Evolutionary conservation across 1,139 yeast genomes (phyloP).

Genomic region (Taiozyma onychis): DNA sequence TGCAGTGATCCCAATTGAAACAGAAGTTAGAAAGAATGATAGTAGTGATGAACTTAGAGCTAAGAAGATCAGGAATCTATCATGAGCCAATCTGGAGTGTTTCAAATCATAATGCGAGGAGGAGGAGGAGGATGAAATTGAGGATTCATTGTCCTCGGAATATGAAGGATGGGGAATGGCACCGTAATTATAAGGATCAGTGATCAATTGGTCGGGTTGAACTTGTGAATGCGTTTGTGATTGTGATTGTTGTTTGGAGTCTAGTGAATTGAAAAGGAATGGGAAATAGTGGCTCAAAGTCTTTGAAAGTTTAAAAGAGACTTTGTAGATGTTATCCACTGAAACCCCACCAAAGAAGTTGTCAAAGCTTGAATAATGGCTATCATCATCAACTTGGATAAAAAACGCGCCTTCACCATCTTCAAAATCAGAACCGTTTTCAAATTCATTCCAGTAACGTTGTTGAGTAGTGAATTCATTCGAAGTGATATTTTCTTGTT

Average conservation of each 20-base stretch:
- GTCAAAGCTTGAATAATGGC: constrained; percentile 18
- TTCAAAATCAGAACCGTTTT: constrained; percentile 50
- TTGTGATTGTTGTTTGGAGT: not conserved
- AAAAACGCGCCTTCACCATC: constrained; percentile 29
- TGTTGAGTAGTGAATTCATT: constrained; percentile 30
- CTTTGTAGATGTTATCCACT: constrained; percentile 29
- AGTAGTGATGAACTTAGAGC: constrained; percentile 15
- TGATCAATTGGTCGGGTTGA: not conserved
- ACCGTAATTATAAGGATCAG: constrained; percentile 4
- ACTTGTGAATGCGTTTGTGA: not conserved
- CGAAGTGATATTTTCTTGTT: constrained; percentile 11
- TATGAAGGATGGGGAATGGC: constrained; percentile 1
- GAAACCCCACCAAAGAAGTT: constrained; percentile 30
- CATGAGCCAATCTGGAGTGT: constrained; percentile 11
- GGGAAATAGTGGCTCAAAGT: constrained; percentile 12
- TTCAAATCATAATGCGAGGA: constrained; percentile 1
- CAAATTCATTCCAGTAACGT: constrained; percentile 71
- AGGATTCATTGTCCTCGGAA: constrained; percentile 13
- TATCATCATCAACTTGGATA: constrained; percentile 26
- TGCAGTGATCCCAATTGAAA: constrained; percentile 16
- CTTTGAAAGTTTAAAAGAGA: constrained; percentile 9
- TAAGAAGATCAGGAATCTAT: constrained; percentile 15
- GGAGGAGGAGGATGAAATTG: constrained; percentile 3
- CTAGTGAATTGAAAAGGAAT: constrained; percentile 11
- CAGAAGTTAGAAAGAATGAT: constrained; percentile 15